Base-by-base conservation (phyloP, 164 flowering plant species). In the Chimonanthus salicifolius region DNA sequence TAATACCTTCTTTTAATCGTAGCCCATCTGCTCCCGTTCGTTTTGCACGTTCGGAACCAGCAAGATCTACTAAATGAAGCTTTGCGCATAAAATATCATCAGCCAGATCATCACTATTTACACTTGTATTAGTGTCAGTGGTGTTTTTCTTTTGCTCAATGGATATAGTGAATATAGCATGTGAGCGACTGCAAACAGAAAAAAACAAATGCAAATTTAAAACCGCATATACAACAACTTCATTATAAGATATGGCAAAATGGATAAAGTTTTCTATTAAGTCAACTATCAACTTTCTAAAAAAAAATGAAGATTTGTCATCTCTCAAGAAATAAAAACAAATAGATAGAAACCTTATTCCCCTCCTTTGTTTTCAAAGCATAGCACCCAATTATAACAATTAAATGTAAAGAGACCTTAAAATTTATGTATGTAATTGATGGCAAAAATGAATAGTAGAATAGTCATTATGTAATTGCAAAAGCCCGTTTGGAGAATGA, bases 31-130 rank as follows among this genome's bases (percentile, higher is more conserved):
- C 98, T 44, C 99, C 99, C 2, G 98, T 92, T 72, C 97, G 78
- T 72, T 94, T 92, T 49, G 97, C 99, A 67, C 99, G 80, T 78
- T 96, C 99, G 62, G 99, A 96, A 54, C 98, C 99, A 66, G 99
- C 99, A 75, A 96, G 90, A 60, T 96, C 99, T 44, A 96, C 99
- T 73, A 96, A 81, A 83, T 96, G 99, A 62, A 96, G 91, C 78
- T 96, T 96, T 9, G 99, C 92, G 73, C 88, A 82, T 51, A 96
- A 72, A 3, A 94, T 87, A 60, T 94, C 98, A 78, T 89, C 97
- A 67, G 86, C 83, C 50, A 54, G 50, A 58, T 92, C 97, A 82
- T 88, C 89, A 82, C 67, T 68, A 5, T 48, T 58, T 43, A 49
- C 85, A 48, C 78, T 79, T 72, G 63, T 18, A 76, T 66, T 49